These are phyloP conservation scores for Backusella parvicylindrica DNA, from an alignment of 192 early-diverging fungal genomes.

Conservation along the genomic window DNA sequence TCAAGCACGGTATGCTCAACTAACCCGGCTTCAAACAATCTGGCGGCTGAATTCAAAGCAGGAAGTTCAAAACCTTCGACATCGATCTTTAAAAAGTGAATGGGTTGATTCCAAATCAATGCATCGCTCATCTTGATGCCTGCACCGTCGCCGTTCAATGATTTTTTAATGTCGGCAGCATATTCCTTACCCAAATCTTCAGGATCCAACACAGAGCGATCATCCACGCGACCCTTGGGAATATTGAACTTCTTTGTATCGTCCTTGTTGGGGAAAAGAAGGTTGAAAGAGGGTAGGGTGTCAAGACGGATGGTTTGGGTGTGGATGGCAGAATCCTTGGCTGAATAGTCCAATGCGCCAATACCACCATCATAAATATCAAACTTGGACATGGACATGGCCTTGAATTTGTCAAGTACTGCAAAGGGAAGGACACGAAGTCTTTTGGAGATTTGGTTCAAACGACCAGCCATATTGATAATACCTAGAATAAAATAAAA, in stretches of 20 bases:
- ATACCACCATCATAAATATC: conserved; percentile 30
- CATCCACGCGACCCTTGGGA: neutral
- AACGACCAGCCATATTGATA: conserved; percentile 27
- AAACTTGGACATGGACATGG: conserved; percentile 27
- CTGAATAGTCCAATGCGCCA: conserved; percentile 19
- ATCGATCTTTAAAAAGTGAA: conserved; percentile 39
- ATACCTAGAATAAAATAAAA: conserved; percentile 11
- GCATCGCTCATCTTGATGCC: neutral
- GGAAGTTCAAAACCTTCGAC: conserved; percentile 37
- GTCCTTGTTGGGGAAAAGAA: conserved; percentile 15
- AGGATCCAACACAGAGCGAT: conserved; percentile 1
- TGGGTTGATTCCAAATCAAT: conserved; percentile 18
- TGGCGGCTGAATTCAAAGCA: conserved; percentile 23
- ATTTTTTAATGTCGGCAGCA: conserved; percentile 9
- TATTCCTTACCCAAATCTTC: conserved; percentile 29
- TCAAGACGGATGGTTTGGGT: conserved; percentile 38
- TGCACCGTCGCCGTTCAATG: neutral
- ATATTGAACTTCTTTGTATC: neutral
- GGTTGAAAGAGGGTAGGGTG: conserved; percentile 20
- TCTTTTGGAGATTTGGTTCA: conserved; percentile 22
- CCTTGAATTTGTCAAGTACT: conserved; percentile 27
- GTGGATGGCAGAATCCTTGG: neutral
- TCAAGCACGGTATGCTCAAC: conserved; percentile 34
- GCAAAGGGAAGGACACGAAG: conserved; percentile 35
- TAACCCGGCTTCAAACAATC: conserved; percentile 21